Conservation (phyloP, 2,329 filamentous ascomycete species). For the Colletotrichum gigasporum region DNA sequence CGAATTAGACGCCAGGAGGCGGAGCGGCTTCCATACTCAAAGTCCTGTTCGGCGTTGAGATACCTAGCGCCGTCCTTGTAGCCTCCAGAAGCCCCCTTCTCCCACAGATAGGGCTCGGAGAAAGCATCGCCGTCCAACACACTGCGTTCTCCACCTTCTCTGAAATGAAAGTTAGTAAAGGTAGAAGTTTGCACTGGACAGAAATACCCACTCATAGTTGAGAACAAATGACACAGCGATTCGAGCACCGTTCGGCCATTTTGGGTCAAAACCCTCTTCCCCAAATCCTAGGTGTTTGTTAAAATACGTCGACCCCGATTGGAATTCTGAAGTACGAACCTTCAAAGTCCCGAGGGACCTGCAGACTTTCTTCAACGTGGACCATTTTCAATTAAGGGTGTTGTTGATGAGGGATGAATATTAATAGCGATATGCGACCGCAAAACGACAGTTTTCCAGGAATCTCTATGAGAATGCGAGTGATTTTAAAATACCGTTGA, state of each 20-base stretch:
- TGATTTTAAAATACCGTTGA: no score
- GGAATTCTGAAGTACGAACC: constrained; percentile 14
- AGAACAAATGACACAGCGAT: constrained; percentile 37
- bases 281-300: constrained; percentile 31
- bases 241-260: constrained; percentile 36
- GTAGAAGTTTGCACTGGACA: no score
- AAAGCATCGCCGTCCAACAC: constrained; percentile 37
- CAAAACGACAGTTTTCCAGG: no score
- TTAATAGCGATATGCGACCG: neutral
- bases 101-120: constrained; percentile 37
- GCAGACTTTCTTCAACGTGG: constrained; percentile 5
- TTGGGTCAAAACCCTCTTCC: constrained; percentile 35
- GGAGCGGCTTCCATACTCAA: constrained; percentile 36
- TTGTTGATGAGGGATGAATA: neutral
- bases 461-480: no score
- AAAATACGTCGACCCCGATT: neutral
- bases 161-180: no score
- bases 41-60: constrained; percentile 37
- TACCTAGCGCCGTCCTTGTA: constrained; percentile 34
- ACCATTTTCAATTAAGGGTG: constrained; percentile 18
- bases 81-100: constrained; percentile 37
- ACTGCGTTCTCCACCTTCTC: constrained; percentile 39
- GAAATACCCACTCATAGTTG: constrained; percentile 37
- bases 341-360: constrained; percentile 37
- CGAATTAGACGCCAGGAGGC: constrained; percentile 49